These are phyloP conservation scores for Eimeria acervulina DNA, from an alignment of 169 alveolate genomes.

Conservation along the genomic window DNA sequence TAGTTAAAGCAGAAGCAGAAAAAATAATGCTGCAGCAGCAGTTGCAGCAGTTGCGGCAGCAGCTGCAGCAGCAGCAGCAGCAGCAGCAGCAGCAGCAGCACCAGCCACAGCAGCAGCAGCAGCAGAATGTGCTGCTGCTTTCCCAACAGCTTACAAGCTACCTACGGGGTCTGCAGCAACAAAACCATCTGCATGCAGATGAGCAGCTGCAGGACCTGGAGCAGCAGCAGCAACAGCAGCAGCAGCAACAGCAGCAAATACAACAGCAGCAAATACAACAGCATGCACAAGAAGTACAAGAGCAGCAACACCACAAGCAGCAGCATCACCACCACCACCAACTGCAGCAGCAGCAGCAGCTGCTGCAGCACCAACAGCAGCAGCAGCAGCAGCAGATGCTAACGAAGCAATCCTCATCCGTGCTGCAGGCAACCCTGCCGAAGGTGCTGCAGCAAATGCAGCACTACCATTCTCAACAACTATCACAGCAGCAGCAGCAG, in stretches of 20 bases:
- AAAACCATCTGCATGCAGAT: background rate
- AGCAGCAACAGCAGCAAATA: no score
- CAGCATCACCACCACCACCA: no score
- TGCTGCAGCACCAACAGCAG: no score
- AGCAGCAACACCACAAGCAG: no score
- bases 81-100: background rate
- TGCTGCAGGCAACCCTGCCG: background rate
- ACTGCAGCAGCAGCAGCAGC: no score
- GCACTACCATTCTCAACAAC: no score
- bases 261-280: no score
- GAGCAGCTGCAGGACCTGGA: background rate
- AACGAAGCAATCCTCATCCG: no score
- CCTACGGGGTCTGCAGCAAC: background rate
- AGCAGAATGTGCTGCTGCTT: no score
- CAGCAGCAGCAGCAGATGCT: no score
- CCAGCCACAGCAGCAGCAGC: conserved; percentile 2
- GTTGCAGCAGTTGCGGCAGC: background rate
- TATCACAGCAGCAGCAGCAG: background rate
- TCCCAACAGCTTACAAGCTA: background rate
- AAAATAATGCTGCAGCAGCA: background rate
- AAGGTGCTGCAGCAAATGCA: background rate
- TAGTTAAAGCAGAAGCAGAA: background rate
- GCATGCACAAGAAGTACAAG: no score
- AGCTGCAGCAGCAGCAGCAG: conserved; percentile 4
- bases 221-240: conserved; percentile 6